Conservation (phyloP, 768 basidiomycete genomes). For the Boletus tylopilopsis region DNA sequence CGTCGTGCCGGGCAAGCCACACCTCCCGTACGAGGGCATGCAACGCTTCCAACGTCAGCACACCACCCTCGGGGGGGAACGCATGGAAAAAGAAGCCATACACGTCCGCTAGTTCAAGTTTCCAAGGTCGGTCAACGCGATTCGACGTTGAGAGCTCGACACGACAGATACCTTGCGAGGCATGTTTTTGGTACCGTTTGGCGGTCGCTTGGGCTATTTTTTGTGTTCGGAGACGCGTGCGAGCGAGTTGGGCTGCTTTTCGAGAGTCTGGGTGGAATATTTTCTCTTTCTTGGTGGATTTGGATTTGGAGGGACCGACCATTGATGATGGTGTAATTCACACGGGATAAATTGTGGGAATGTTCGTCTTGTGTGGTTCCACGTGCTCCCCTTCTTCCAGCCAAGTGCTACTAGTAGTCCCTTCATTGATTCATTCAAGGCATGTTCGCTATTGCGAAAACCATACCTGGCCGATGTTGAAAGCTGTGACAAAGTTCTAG, state of each 20-base stretch:
- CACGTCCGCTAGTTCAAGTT: slow-evolving; percentile 50
- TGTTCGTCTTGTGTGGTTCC: no score
- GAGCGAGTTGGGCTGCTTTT: slow-evolving; percentile 73
- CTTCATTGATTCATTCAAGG: no score
- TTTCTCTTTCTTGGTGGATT: slow-evolving; percentile 61
- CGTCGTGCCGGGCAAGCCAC: slow-evolving; percentile 73
- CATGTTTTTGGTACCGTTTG: slow-evolving; percentile 56
- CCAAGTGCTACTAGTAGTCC: no score
- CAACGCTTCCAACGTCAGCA: slow-evolving; percentile 59
- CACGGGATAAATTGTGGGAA: no score
- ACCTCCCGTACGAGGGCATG: slow-evolving; percentile 61
- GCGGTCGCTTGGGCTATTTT: slow-evolving; percentile 56
- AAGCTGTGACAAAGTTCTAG: no score
- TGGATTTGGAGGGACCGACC: slow-evolving; percentile 17
- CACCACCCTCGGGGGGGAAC: slow-evolving; percentile 53
- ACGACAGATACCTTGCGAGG: slow-evolving; percentile 42
- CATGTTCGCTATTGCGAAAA: no score
- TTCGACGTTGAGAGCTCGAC: background rate
- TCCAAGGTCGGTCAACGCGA: background rate
- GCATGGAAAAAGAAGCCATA: slow-evolving; percentile 76
- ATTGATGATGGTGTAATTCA: background rate
- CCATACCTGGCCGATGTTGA: no score
- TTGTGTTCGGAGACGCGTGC: slow-evolving; percentile 63
- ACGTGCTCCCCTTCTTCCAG: no score
- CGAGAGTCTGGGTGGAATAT: slow-evolving; percentile 80